Percentiles rank a stretch among this genome's conserved stretches.
These are phyloP conservation scores for Mychonastes homosphaera DNA, from an alignment of 139 green algal species.

Conservation along the genomic window DNA sequence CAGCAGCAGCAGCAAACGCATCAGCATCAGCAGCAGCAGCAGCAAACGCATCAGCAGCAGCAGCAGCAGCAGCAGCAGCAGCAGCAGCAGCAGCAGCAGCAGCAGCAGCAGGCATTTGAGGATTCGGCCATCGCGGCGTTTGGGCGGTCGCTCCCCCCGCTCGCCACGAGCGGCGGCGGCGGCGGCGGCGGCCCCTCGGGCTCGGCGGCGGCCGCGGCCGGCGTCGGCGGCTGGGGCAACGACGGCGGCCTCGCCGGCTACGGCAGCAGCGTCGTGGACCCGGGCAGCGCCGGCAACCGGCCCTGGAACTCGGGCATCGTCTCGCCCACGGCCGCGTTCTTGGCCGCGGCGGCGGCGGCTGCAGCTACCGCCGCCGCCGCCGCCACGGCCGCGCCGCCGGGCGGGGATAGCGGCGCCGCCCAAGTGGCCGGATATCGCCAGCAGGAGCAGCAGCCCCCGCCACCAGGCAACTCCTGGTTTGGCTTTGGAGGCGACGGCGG, in stretches of 20 bases:
- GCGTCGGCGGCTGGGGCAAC: background rate
- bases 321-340: too few species aligned
- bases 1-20: conserved; percentile 2
- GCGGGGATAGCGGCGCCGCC: background rate
- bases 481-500: conserved; percentile 8
- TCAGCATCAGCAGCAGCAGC: background rate
- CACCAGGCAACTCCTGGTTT: conserved; percentile 4
- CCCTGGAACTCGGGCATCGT: too few species aligned
- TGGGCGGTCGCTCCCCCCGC: background rate
- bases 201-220: background rate
- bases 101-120: background rate
- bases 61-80: conserved; percentile 1
- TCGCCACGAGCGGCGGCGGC: conserved; percentile 1
- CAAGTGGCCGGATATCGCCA: background rate
- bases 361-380: background rate
- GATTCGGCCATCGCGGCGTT: background rate
- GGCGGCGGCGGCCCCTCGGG: background rate
- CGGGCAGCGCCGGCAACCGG: too few species aligned
- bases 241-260: background rate
- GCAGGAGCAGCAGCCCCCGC: conserved; percentile 7
- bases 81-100: background rate
- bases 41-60: conserved; percentile 2
- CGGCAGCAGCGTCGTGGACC: too few species aligned
- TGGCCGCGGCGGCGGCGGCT: background rate
- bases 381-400: background rate